These are phyloP conservation scores for Adansonia digitata DNA, from an alignment of 345 rosid species.

Conservation along the genomic window DNA sequence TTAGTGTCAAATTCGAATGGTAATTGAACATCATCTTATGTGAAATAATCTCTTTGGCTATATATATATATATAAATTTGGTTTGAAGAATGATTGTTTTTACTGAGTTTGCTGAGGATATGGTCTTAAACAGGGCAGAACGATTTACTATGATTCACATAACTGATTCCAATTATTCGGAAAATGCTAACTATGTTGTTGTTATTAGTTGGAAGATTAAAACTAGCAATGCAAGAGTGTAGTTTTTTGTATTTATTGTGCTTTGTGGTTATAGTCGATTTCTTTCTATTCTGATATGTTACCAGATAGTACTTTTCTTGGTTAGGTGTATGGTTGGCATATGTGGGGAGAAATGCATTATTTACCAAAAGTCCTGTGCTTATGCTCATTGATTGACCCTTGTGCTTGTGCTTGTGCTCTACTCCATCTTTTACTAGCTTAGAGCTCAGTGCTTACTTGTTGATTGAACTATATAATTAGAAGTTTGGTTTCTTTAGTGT, in stretches of 20 bases:
- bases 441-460: not conserved
- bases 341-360: not conserved
- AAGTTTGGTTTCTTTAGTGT: not conserved
- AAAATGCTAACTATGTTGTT: not conserved
- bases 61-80: not conserved
- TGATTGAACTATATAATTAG: no score
- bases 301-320: not conserved
- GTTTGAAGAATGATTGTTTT: not conserved
- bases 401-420: not conserved
- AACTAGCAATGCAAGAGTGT: not conserved
- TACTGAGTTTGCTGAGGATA: not conserved
- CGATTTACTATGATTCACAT: not conserved
- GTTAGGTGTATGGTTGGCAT: not conserved
- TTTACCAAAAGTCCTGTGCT: conserved; percentile 1
- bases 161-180: not conserved
- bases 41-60: not conserved
- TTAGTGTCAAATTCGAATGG: not conserved
- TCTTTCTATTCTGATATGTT: not conserved
- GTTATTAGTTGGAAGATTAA: not conserved
- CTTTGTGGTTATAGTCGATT: not conserved
- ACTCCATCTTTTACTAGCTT: not conserved
- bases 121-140: not conserved
- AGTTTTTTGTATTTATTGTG: not conserved
- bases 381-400: not conserved
- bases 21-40: no score